A percentile compares a stretch with the other conserved stretches of the same genome.
Evolutionary conservation across 768 basidiomycete species (phyloP).

Genomic region (Lepiota brunneoincarnata): DNA sequence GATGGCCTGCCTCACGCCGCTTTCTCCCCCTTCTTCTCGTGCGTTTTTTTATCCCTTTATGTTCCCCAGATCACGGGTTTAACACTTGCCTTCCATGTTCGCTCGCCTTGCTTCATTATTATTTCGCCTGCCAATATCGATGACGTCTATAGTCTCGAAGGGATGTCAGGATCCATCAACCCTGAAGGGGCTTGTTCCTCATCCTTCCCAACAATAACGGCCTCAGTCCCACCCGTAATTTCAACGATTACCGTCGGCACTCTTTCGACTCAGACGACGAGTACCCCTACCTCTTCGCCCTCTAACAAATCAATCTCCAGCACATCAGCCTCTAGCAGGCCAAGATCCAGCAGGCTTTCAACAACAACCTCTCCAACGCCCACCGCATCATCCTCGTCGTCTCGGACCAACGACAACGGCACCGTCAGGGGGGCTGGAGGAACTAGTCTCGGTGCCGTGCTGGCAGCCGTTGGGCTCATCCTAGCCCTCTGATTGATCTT

Average conservation of each 20-base stretch:
- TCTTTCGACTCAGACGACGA: conserved; percentile 20
- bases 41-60: conserved; percentile 17
- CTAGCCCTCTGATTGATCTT: conserved; percentile 4
- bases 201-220: conserved; percentile 31
- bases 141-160: conserved; percentile 38
- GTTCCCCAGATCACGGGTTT: background rate
- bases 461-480: conserved; percentile 1
- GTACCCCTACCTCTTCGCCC: conserved; percentile 18
- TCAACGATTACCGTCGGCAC: conserved; percentile 39
- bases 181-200: conserved; percentile 51
- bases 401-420: background rate
- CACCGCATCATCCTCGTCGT: background rate
- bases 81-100: background rate
- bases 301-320: conserved; percentile 4
- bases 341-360: too few species aligned
- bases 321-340: background rate
- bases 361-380: conserved; percentile 7
- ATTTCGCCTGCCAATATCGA: too few species aligned
- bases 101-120: too few species aligned
- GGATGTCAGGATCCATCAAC: conserved; percentile 60
- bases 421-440: background rate
- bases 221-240: conserved; percentile 37
- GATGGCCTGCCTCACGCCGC: conserved; percentile 29
- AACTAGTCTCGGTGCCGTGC: background rate
- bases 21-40: conserved; percentile 61